phyloP scores from a whole-genome alignment of 192 early-diverging fungal genomes.

The Rhizoclosmatium globosum region DNA sequence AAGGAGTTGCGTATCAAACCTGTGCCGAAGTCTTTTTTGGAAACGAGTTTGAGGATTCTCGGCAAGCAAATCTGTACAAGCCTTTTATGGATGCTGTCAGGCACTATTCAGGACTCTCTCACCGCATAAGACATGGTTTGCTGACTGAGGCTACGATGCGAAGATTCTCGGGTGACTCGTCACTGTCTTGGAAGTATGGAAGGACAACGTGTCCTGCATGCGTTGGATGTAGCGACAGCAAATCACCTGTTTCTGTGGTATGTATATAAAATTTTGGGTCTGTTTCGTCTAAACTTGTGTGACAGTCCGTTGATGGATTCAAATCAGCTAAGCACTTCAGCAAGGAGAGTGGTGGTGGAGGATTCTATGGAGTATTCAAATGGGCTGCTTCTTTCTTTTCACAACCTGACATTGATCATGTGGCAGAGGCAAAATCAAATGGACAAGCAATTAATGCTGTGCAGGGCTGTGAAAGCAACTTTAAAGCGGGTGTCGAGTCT shows the following conservation, averaged over 20 bases:
- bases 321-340: background rate
- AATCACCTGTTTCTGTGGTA: background rate
- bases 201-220: conserved; percentile 4
- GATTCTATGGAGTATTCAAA: background rate
- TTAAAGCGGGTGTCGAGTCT: too few species aligned
- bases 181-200: background rate
- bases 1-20: conserved; percentile 16
- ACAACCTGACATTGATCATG: background rate
- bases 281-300: background rate
- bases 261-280: background rate
- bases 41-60: background rate
- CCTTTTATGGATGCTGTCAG: conserved; percentile 7
- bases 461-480: too few species aligned
- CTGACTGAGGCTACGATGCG: background rate
- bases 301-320: background rate
- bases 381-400: background rate
- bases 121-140: background rate
- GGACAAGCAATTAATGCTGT: background rate
- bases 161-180: too few species aligned
- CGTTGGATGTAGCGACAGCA: background rate
- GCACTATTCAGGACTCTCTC: background rate
- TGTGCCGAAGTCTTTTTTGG: background rate
- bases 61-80: background rate
- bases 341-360: conserved; percentile 1
- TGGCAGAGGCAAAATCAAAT: background rate